Evolutionary conservation across 2,329 filamentous ascomycete genomes (phyloP).

Genomic region (Fusarium palustre): DNA sequence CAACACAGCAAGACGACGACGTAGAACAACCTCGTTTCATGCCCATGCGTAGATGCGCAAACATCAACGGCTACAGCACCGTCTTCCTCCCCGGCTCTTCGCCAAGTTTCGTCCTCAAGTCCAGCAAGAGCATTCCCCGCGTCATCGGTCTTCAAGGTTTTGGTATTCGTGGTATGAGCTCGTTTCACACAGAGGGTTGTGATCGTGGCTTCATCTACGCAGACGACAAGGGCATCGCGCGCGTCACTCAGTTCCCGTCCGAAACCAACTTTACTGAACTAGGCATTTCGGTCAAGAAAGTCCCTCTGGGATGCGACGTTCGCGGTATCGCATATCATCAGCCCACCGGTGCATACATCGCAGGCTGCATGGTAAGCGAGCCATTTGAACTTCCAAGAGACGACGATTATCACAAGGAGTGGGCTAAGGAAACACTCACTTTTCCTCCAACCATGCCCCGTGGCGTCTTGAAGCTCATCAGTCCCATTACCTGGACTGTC

Average conservation of each 20-base stretch:
- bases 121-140: conserved; percentile 79
- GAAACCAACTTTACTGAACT: conserved; percentile 78
- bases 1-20: conserved; percentile 63
- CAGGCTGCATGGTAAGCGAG: conserved; percentile 75
- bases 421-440: conserved; percentile 75
- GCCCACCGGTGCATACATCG: conserved; percentile 78
- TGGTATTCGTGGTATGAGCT: conserved; percentile 76
- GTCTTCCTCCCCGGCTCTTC: conserved; percentile 86
- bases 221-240: conserved; percentile 76
- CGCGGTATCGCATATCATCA: conserved; percentile 81
- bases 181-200: conserved; percentile 81
- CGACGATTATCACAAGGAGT: conserved; percentile 84
- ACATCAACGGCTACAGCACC: conserved; percentile 81
- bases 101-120: conserved; percentile 85
- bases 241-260: conserved; percentile 77
- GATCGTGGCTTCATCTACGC: conserved; percentile 86
- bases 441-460: conserved; percentile 77
- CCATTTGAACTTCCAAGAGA: conserved; percentile 88
- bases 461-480: conserved; percentile 82
- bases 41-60: conserved; percentile 68
- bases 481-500: conserved; percentile 79
- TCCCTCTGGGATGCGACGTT: conserved; percentile 77
- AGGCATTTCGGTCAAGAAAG: conserved; percentile 79
- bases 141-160: conserved; percentile 78
- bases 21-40: conserved; percentile 60